A percentile compares a stretch with the other conserved stretches of the same genome.
Evolutionary conservation across 352 stramenopile species (phyloP).

Genomic region (Discostella stelligera): DNA sequence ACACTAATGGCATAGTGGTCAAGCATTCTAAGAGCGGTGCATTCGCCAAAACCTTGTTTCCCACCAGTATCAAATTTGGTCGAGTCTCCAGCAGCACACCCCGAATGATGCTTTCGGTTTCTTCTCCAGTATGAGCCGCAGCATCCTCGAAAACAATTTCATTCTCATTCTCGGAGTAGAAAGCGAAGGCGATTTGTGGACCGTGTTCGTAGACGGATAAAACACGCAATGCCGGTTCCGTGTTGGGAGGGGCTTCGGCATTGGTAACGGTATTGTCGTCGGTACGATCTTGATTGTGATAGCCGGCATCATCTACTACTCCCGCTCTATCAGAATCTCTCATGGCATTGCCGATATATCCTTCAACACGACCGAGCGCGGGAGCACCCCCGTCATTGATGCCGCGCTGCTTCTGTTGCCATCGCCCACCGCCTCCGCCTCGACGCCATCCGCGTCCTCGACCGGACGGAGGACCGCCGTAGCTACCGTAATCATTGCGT

Average conservation of each 20-base stretch:
- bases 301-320: not conserved
- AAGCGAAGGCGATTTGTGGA: conserved; percentile 68
- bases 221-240: conserved; percentile 43
- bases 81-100: conserved; percentile 50
- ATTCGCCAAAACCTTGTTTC: conserved; percentile 63
- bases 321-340: not conserved
- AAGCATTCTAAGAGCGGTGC: conserved; percentile 65
- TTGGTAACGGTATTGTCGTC: not conserved
- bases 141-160: conserved; percentile 70
- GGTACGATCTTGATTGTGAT: not conserved
- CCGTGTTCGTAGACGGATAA: conserved; percentile 59
- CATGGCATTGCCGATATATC: not conserved
- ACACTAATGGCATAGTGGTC: conserved; percentile 45
- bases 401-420: not conserved
- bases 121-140: conserved; percentile 37
- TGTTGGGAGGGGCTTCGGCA: conserved; percentile 31
- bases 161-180: conserved; percentile 76
- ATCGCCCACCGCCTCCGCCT: not conserved
- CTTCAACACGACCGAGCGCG: not conserved
- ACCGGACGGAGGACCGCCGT: not conserved
- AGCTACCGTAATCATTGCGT: not conserved
- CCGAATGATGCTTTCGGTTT: conserved; percentile 60
- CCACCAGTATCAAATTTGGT: conserved; percentile 67
- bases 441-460: not conserved
- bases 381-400: not conserved